Evolutionary conservation across 2,329 filamentous ascomycete genomes (phyloP).

Genomic region (Cladorrhinum sp.): DNA sequence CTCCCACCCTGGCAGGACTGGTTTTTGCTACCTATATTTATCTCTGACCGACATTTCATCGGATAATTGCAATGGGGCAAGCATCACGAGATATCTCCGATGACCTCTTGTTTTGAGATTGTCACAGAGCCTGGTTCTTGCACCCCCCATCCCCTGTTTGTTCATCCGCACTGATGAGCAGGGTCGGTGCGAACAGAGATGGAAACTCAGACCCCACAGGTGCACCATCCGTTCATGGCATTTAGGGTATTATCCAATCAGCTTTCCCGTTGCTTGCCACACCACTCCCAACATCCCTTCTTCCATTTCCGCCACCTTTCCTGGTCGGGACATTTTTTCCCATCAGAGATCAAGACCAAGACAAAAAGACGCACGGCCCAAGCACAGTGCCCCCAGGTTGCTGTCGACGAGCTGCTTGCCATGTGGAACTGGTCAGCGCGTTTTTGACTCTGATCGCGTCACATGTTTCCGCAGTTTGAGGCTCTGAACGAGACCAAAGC

Average conservation of each 20-base stretch:
- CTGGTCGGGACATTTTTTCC: slow-evolving; percentile 9
- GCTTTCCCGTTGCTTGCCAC: slow-evolving; percentile 18
- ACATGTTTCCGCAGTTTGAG: too few relatives aligned
- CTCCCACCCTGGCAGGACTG: not conserved
- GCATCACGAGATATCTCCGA: not conserved
- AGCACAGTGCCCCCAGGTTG: not conserved
- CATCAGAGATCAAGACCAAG: not conserved
- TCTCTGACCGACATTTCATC: not conserved
- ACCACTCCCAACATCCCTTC: slow-evolving; percentile 8
- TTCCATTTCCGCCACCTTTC: slow-evolving; percentile 15
- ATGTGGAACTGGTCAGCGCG: not conserved
- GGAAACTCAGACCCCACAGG: slow-evolving; percentile 2
- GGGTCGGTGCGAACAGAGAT: not conserved
- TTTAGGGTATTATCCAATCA: slow-evolving; percentile 17
- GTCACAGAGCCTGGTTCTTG: not conserved
- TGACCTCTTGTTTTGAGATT: not conserved
- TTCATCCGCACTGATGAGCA: not conserved
- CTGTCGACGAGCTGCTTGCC: not conserved
- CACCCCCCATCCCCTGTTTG: not conserved
- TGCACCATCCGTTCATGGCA: slow-evolving; percentile 16
- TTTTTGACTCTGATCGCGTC: too few relatives aligned
- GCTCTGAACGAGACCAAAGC: too few relatives aligned
- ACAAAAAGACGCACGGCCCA: not conserved
- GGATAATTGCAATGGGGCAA: not conserved
- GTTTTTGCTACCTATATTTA: not conserved